A percentile compares a stretch with the other conserved stretches of the same genome.
These are phyloP conservation scores for Pyracantha coccinea DNA, from an alignment of 331 rosid genomes.

Conservation along the genomic window DNA sequence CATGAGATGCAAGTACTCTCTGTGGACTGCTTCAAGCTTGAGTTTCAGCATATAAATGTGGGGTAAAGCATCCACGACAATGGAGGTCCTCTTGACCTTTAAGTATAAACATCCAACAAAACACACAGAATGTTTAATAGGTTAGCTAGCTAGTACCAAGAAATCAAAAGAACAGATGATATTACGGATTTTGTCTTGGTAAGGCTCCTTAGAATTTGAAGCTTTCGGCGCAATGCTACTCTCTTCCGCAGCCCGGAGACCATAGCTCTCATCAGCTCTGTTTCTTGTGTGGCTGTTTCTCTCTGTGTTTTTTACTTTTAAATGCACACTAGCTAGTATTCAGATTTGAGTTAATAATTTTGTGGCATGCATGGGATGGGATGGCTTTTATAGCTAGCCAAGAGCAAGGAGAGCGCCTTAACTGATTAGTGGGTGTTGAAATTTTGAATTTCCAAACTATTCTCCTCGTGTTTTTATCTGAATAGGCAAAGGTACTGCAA, in stretches of 20 bases:
- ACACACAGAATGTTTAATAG: background rate
- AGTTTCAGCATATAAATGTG: constrained; percentile 43
- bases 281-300: constrained; percentile 13
- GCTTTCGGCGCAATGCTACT: constrained; percentile 48
- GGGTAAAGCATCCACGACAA: constrained; percentile 15
- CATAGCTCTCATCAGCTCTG: constrained; percentile 29
- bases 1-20: constrained; percentile 40
- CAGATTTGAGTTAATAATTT: background rate
- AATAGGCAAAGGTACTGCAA: background rate
- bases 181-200: constrained; percentile 36
- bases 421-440: constrained; percentile 8
- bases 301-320: constrained; percentile 6
- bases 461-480: constrained; percentile 26
- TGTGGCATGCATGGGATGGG: background rate
- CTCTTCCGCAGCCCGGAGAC: constrained; percentile 50
- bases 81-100: constrained; percentile 18
- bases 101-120: background rate
- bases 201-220: constrained; percentile 42
- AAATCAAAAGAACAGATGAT: background rate
- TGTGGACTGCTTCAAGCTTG: constrained; percentile 40
- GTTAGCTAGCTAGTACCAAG: background rate
- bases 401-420: background rate
- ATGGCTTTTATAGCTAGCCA: constrained; percentile 15
- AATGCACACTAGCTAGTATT: background rate
- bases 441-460: constrained; percentile 17